These are phyloP conservation scores for Metarhizium brunneum DNA, from an alignment of 2,329 filamentous ascomycete genomes.

Conservation along the genomic window DNA sequence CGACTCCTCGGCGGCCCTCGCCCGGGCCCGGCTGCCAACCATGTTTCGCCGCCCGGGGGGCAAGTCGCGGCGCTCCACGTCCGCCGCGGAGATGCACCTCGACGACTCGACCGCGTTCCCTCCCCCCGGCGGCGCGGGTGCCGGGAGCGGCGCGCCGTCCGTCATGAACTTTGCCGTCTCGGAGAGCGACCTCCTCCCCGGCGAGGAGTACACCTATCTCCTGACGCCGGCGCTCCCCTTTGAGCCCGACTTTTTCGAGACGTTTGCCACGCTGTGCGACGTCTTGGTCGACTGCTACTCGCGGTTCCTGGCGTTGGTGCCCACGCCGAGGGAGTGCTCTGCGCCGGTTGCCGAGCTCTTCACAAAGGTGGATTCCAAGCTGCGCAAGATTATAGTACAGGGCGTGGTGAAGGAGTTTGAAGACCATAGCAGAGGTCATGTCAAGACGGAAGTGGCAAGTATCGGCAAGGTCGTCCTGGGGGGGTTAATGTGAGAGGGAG, in stretches of 20 bases:
- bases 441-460: slow-evolving; percentile 73
- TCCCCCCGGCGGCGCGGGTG: slow-evolving; percentile 16
- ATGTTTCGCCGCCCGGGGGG: slow-evolving; percentile 65
- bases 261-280: slow-evolving; percentile 91
- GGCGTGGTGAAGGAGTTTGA: slow-evolving; percentile 89
- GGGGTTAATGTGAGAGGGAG: slow-evolving; percentile 57
- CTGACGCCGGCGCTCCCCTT: slow-evolving; percentile 91
- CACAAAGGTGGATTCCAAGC: slow-evolving; percentile 73
- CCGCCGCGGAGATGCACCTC: slow-evolving; percentile 32
- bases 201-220: slow-evolving; percentile 81
- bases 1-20: slow-evolving; percentile 66
- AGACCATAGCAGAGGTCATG: slow-evolving; percentile 65
- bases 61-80: slow-evolving; percentile 48
- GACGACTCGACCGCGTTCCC: slow-evolving; percentile 20
- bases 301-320: slow-evolving; percentile 64
- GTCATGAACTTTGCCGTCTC: slow-evolving; percentile 50
- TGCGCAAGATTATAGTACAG: slow-evolving; percentile 83
- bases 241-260: slow-evolving; percentile 94
- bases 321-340: slow-evolving; percentile 64
- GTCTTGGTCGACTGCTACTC: slow-evolving; percentile 89
- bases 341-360: slow-evolving; percentile 73
- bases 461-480: slow-evolving; percentile 85
- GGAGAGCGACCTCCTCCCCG: slow-evolving; percentile 60
- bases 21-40: slow-evolving; percentile 69
- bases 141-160: slow-evolving; percentile 24